phyloP scores from a whole-genome alignment of 1,139 yeast species.

The Hemisphaericaspora xylanilytica region DNA sequence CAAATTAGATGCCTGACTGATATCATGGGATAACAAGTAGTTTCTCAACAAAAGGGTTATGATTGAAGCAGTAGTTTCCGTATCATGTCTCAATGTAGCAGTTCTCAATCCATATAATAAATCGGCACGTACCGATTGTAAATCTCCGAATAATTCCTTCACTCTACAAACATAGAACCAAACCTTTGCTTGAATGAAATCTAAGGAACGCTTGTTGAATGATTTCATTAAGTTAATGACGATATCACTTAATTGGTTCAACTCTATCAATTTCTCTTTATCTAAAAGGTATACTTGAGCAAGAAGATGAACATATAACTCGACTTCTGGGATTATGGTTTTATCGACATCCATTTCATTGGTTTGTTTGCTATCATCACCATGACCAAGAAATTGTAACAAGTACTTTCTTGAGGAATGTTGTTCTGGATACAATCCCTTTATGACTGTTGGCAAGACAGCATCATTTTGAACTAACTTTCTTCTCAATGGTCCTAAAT shows the following conservation, averaged over 20 bases:
- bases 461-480: constrained; percentile 47
- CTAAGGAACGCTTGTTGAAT: constrained; percentile 81
- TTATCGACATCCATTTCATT: constrained; percentile 12
- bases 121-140: constrained; percentile 63
- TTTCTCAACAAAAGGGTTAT: constrained; percentile 81
- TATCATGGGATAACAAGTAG: constrained; percentile 75
- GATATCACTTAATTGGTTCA: constrained; percentile 51
- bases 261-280: constrained; percentile 45
- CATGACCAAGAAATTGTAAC: constrained; percentile 31
- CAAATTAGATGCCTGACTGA: constrained; percentile 84
- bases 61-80: constrained; percentile 85
- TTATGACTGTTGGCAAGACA: constrained; percentile 54
- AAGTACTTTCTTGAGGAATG: constrained; percentile 44
- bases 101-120: constrained; percentile 77
- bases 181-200: constrained; percentile 81
- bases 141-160: constrained; percentile 63
- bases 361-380: constrained; percentile 20
- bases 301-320: constrained; percentile 74
- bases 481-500: constrained; percentile 72
- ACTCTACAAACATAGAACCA: constrained; percentile 92
- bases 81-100: constrained; percentile 88
- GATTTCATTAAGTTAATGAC: constrained; percentile 57
- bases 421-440: constrained; percentile 39
- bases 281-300: constrained; percentile 78
- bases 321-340: constrained; percentile 60